Evolutionary conservation across 257 asterid species (phyloP), one percentile per base, ranked within the genome.

Genomic region (Salvia hispanica): DNA sequence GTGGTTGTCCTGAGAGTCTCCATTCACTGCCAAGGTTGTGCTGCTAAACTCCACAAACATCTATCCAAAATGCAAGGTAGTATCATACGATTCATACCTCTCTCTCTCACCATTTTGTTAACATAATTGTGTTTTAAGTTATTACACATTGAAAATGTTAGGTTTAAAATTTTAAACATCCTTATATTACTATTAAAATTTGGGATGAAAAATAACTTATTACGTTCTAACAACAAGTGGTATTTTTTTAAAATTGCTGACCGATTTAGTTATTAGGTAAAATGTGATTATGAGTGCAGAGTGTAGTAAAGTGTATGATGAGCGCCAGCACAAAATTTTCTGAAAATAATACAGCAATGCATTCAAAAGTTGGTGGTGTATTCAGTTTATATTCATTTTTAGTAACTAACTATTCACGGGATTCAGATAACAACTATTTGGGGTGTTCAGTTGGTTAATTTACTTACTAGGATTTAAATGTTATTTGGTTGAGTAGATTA

Each of bases 1-100:
- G 93, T 90, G 68, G 96, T 86, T 74, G 97, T 86, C 50, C 80
- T 90, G 96, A 90, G 88, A 72, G 95, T 90, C n/a, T 86, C 96
- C 13, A 82, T 90, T 69, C 97, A 90, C 71, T 90, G 97, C 66
- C 85, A 88, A 84, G 97, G 92, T 16, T 90, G 97, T 71, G 97
- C 97, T 70, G 86, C 87, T 59, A 88, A 88, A 84, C 79, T 90
- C 11, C 84, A 81, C 84, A 90, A 83, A 67, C 95, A 90, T 80
- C 65, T 88, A 11, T 86, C 97, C 67, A 88, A 80, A 78, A 90
- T 90, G 95, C 95, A 88, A 84, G 96, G 96, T 89, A 74, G 6
- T 3, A 2, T 3, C 1, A 3, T n/a, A n/a, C n/a, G n/a, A n/a
- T n/a, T n/a, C n/a, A n/a, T n/a, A n/a, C n/a, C n/a, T n/a, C n/a